phyloP scores from a whole-genome alignment of 768 basidiomycete species.

The Cytidiella melzeri region DNA sequence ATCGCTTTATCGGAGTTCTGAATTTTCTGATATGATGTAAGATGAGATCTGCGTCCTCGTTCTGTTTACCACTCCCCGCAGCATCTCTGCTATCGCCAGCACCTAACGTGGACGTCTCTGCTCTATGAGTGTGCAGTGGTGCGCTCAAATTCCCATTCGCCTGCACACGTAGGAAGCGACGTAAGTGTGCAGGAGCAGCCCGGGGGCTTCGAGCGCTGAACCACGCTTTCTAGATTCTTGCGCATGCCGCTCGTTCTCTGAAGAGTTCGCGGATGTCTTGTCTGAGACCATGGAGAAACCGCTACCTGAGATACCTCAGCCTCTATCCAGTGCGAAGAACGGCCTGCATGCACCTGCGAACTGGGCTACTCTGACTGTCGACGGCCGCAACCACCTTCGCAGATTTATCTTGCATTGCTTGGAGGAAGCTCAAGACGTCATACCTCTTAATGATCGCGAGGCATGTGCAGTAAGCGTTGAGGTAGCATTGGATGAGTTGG shows the following conservation, averaged over 20 bases:
- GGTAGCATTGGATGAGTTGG: conserved; percentile 41
- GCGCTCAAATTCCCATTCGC: too few species aligned
- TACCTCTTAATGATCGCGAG: conserved; percentile 21
- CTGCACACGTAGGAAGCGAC: too few species aligned
- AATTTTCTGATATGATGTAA: too few species aligned
- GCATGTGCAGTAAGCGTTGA: conserved; percentile 42
- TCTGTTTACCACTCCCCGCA: too few species aligned
- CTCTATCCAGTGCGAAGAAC: background rate
- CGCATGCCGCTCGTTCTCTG: background rate
- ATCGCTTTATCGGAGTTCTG: too few species aligned
- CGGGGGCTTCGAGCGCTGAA: background rate
- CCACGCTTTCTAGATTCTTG: background rate
- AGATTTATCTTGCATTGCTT: conserved; percentile 21
- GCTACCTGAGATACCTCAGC: conserved; percentile 19
- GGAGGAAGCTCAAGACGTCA: conserved; percentile 13
- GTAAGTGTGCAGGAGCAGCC: background rate
- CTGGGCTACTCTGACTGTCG: conserved; percentile 17
- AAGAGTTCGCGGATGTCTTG: background rate
- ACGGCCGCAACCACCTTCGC: conserved; percentile 21
- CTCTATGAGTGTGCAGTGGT: background rate
- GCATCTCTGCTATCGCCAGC: too few species aligned
- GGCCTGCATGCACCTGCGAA: background rate
- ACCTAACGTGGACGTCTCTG: background rate
- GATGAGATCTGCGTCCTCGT: too few species aligned
- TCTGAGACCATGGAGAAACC: conserved; percentile 21